phyloP scores from a whole-genome alignment of 495 filamentous ascomycete genomes.

The Durotheca rogersii region DNA sequence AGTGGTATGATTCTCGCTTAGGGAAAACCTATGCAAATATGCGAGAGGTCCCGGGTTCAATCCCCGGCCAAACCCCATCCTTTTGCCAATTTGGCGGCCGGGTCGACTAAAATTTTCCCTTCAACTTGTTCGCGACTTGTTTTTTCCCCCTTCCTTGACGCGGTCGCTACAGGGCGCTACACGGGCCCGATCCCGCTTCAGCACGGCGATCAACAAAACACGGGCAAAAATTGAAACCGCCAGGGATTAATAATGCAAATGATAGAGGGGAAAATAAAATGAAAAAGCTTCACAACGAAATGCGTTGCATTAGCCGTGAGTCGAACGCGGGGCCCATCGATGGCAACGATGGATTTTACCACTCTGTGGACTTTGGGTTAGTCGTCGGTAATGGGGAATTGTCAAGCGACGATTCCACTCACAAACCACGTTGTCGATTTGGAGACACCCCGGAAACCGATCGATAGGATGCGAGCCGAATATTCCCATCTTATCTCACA shows the following conservation, averaged over 20 bases:
- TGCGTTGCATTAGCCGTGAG: conserved; percentile 5
- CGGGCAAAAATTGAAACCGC: no score
- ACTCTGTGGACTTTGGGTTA: conserved; percentile 25
- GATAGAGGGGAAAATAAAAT: not conserved
- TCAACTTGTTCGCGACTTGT: not conserved
- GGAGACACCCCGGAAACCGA: not conserved
- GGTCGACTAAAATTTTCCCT: no score
- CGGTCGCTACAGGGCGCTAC: no score
- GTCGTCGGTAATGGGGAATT: not conserved
- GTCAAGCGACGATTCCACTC: conserved; percentile 36
- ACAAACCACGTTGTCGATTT: conserved; percentile 14
- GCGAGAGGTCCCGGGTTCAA: conserved; percentile 34
- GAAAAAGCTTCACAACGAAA: not conserved
- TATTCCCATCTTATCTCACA: not conserved
- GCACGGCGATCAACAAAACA: not conserved
- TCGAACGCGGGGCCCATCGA: conserved; percentile 51
- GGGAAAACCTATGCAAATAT: conserved; percentile 24
- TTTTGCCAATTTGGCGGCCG: conserved; percentile 11
- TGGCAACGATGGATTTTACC: conserved; percentile 52
- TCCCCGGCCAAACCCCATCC: conserved; percentile 29
- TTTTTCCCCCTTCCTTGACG: not conserved
- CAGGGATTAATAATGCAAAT: not conserved
- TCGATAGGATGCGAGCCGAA: not conserved
- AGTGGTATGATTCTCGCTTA: conserved; percentile 36
- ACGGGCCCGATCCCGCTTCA: no score